Evolutionary conservation across 1,139 yeast genomes (phyloP).

Genomic region (Hyphopichia pseudoburtonii): DNA sequence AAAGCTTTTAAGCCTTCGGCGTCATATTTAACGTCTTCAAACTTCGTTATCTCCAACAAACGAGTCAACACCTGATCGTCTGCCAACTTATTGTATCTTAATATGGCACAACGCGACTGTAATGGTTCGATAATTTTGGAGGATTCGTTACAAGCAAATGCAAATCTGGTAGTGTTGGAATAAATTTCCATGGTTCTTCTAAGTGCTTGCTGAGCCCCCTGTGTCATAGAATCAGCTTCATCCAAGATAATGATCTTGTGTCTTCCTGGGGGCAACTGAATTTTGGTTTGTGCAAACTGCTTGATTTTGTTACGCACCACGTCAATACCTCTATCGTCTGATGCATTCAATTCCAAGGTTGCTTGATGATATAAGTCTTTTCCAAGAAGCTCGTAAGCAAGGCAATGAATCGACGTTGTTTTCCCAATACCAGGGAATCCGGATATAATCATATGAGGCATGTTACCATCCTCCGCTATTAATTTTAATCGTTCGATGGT

Average conservation of each 20-base stretch:
- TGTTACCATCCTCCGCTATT: conserved; percentile 89
- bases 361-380: conserved; percentile 70
- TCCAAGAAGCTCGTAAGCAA: conserved; percentile 83
- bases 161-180: conserved; percentile 92
- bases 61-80: conserved; percentile 85
- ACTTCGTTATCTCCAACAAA: conserved; percentile 66
- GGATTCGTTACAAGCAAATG: conserved; percentile 95
- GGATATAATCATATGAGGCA: conserved; percentile 93
- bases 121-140: conserved; percentile 94
- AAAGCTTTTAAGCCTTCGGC: conserved; percentile 93
- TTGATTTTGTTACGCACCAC: conserved; percentile 92
- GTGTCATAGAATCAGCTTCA: conserved; percentile 99
- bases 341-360: conserved; percentile 83
- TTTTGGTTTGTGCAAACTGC: conserved; percentile 92
- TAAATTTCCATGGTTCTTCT: conserved; percentile 97
- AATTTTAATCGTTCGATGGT: conserved; percentile 81
- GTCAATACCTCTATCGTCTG: conserved; percentile 94
- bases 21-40: conserved; percentile 73
- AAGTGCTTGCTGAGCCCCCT: conserved; percentile 93
- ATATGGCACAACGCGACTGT: conserved; percentile 94
- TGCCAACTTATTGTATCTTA: conserved; percentile 75
- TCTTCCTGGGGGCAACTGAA: conserved; percentile 48
- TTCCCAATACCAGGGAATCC: conserved; percentile 98
- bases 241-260: conserved; percentile 85
- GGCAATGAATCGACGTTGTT: conserved; percentile 89